phyloP scores from a whole-genome alignment of 2,329 filamentous ascomycete genomes.

The Rhexocercosporidium sp. region DNA sequence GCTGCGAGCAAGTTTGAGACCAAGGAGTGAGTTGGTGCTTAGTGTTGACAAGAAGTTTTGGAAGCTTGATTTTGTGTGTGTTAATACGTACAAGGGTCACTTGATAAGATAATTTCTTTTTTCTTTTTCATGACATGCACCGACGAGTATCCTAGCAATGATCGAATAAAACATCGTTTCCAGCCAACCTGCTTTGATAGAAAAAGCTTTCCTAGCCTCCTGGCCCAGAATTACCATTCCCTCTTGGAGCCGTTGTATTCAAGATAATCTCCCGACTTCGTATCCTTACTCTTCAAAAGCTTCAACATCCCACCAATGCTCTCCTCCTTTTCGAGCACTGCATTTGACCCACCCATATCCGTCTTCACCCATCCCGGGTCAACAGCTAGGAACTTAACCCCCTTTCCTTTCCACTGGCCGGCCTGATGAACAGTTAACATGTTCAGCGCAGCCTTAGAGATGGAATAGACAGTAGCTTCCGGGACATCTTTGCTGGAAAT shows the following conservation, averaged over 20 bases:
- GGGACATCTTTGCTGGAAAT: background rate
- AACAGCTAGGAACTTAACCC: constrained; percentile 11
- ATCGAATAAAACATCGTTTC: background rate
- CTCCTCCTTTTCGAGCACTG: constrained; percentile 17
- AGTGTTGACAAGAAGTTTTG: background rate
- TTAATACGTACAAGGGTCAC: background rate
- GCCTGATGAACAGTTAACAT: constrained; percentile 27
- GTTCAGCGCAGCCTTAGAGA: constrained; percentile 30
- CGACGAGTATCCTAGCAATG: background rate
- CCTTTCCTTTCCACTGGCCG: constrained; percentile 1
- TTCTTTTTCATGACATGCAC: background rate
- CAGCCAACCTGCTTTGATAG: background rate
- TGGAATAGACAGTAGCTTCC: constrained; percentile 23
- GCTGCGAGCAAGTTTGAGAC: constrained; percentile 3
- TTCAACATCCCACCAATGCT: constrained; percentile 20
- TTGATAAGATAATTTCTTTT: too few species aligned
- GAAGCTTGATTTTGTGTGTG: background rate
- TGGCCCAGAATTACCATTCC: background rate
- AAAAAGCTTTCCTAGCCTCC: background rate
- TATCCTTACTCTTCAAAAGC: constrained; percentile 2
- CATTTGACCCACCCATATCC: constrained; percentile 19
- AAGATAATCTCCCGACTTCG: constrained; percentile 2
- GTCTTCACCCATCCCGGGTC: constrained; percentile 26
- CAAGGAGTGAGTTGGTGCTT: background rate
- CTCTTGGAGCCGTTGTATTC: constrained; percentile 2